Evolutionary conservation across 2,329 filamentous ascomycete genomes (phyloP).

Genomic region (Hypoxylon sp.): DNA sequence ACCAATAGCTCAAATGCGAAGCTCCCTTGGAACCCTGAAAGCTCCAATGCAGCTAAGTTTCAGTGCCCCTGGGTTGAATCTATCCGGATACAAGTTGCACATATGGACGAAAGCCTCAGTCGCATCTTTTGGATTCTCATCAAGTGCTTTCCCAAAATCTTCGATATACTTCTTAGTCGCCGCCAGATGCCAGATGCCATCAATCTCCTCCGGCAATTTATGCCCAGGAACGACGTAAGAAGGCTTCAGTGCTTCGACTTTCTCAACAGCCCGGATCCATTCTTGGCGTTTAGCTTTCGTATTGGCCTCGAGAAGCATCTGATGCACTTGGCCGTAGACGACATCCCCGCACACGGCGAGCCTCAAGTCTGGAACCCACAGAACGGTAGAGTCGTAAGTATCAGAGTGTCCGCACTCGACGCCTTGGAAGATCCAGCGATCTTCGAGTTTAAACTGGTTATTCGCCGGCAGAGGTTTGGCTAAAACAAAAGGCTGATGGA

Average conservation of each 20-base stretch:
- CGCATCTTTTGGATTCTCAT: background rate
- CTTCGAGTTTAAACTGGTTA: background rate
- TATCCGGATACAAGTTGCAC: background rate
- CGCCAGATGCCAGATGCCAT: constrained; percentile 2
- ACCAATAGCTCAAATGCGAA: background rate
- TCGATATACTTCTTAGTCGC: constrained; percentile 10
- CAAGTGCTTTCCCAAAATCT: background rate
- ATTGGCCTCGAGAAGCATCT: constrained; percentile 8
- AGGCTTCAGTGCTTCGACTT: background rate
- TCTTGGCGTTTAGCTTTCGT: constrained; percentile 3
- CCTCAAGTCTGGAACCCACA: constrained; percentile 5
- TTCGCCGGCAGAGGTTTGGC: background rate
- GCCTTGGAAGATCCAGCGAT: background rate
- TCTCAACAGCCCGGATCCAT: constrained; percentile 8
- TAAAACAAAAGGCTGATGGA: background rate
- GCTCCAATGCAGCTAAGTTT: background rate
- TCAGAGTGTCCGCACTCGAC: constrained; percentile 9
- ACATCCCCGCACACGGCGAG: constrained; percentile 2
- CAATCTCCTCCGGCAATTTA: background rate
- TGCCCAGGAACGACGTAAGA: background rate
- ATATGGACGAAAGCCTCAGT: background rate
- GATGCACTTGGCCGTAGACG: constrained; percentile 9
- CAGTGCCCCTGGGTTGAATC: constrained; percentile 5
- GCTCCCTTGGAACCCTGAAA: constrained; percentile 1
- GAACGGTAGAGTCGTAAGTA: constrained; percentile 4